Conservation (phyloP, 176 grass and related monocot genomes). For the maize (Zea mays) region DNA sequence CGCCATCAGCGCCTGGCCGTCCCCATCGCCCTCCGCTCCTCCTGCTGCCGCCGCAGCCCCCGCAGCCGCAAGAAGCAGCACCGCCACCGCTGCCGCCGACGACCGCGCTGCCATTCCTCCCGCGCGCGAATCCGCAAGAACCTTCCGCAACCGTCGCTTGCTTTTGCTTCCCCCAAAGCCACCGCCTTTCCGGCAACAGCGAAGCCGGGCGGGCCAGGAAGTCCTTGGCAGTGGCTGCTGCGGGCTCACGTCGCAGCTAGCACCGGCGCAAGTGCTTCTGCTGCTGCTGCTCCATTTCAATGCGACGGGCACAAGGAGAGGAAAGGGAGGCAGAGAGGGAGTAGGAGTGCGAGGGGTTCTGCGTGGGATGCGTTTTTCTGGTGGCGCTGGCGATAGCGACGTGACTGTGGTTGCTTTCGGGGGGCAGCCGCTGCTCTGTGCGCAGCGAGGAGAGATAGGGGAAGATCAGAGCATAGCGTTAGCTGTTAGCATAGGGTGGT, state of each 20-base stretch:
- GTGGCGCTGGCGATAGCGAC: constrained; percentile 82
- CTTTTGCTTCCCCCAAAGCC: not conserved
- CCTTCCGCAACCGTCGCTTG: not conserved
- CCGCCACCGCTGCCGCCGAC: not conserved
- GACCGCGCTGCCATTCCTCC: constrained; percentile 17
- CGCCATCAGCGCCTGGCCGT: constrained; percentile 56
- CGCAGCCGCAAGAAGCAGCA: constrained; percentile 1
- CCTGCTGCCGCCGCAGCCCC: not conserved
- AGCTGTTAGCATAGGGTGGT: not conserved
- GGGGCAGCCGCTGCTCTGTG: constrained; percentile 42
- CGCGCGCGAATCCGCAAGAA: not conserved
- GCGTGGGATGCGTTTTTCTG: constrained; percentile 41
- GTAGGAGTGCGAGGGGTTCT: constrained; percentile 7
- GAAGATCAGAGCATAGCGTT: not conserved
- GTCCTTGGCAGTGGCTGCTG: not conserved
- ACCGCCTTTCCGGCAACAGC: not conserved
- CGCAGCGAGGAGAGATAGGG: constrained; percentile 15
- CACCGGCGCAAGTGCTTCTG: constrained; percentile 1
- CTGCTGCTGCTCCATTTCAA: constrained; percentile 22
- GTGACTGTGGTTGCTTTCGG: constrained; percentile 82
- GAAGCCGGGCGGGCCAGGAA: not conserved
- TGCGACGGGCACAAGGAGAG: constrained; percentile 12
- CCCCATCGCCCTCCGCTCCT: constrained; percentile 32
- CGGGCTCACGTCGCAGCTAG: not conserved
- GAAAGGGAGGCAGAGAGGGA: not conserved